Percentiles rank a stretch among this genome's conserved stretches.
These are phyloP conservation scores for Eutrema japonicum DNA, from an alignment of 345 rosid species.

Conservation along the genomic window DNA sequence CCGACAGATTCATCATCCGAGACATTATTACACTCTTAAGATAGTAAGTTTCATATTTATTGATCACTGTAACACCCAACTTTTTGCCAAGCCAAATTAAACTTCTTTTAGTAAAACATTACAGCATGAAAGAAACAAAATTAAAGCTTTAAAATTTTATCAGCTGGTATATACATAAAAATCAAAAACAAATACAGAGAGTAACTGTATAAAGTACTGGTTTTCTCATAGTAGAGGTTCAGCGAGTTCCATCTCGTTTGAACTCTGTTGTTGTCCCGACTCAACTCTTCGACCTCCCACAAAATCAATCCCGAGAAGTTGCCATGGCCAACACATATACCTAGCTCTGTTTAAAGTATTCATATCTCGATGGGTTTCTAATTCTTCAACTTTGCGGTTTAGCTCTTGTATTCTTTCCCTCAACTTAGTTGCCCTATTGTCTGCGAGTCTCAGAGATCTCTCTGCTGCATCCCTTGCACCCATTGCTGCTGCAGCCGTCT, in stretches of 20 bases:
- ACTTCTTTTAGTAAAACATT: constrained; percentile 10
- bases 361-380: constrained; percentile 70
- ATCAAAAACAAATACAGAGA: constrained; percentile 22
- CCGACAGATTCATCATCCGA: not conserved
- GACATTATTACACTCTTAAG: not conserved
- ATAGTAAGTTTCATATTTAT: not conserved
- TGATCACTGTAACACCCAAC: constrained; percentile 10
- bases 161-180: constrained; percentile 31
- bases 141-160: constrained; percentile 19
- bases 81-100: constrained; percentile 2
- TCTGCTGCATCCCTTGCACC: constrained; percentile 99
- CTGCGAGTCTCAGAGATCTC: constrained; percentile 85
- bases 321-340: constrained; percentile 99
- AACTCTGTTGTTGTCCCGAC: constrained; percentile 50
- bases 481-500: constrained; percentile 96
- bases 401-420: constrained; percentile 93
- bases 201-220: constrained; percentile 9
- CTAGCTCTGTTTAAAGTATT: constrained; percentile 59
- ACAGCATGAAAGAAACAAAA: constrained; percentile 16
- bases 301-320: constrained; percentile 93
- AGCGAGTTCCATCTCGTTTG: constrained; percentile 97
- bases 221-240: constrained; percentile 78
- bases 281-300: constrained; percentile 67
- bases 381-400: constrained; percentile 78
- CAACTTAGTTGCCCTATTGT: constrained; percentile 82